Evolutionary conservation across 2,329 filamentous ascomycete genomes (phyloP).

Genomic region (Pseudocercospora eumusae): DNA sequence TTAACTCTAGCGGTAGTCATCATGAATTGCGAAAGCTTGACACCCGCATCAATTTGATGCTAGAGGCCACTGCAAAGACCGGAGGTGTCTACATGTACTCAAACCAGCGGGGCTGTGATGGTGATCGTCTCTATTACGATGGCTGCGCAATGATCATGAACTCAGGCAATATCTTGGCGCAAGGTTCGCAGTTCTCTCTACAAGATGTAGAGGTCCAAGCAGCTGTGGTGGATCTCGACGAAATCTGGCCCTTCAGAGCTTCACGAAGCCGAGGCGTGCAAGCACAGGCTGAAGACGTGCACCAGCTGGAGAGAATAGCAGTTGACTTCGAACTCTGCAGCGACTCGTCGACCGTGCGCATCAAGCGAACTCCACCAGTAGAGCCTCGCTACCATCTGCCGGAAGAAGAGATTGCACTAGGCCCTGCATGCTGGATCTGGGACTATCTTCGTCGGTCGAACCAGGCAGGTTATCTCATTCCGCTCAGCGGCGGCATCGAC

Average conservation of each 20-base stretch:
- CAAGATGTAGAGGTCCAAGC: slow-evolving; percentile 59
- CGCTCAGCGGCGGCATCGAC: slow-evolving; percentile 63
- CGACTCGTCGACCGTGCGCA: slow-evolving; percentile 26
- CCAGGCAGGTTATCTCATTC: slow-evolving; percentile 58
- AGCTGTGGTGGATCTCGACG: slow-evolving; percentile 63
- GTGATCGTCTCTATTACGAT: slow-evolving; percentile 64
- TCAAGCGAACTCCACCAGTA: slow-evolving; percentile 49
- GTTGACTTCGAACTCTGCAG: slow-evolving; percentile 48
- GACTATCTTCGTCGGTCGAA: slow-evolving; percentile 59
- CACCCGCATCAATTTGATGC: slow-evolving; percentile 62
- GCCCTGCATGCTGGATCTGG: slow-evolving; percentile 67
- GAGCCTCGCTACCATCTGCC: slow-evolving; percentile 59
- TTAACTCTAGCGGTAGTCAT: slow-evolving; percentile 70
- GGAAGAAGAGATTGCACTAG: slow-evolving; percentile 68
- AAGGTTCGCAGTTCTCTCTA: slow-evolving; percentile 66
- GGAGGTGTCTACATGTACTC: slow-evolving; percentile 65
- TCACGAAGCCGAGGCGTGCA: slow-evolving; percentile 60
- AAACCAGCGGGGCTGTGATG: slow-evolving; percentile 61
- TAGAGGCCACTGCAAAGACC: slow-evolving; percentile 63
- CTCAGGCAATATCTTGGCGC: slow-evolving; percentile 64
- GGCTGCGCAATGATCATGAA: slow-evolving; percentile 64
- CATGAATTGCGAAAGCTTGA: slow-evolving; percentile 68
- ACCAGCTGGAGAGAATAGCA: slow-evolving; percentile 51
- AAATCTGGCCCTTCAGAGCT: slow-evolving; percentile 65
- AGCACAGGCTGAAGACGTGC: slow-evolving; percentile 50